Evolutionary conservation across 306 rosid species (phyloP), one percentile per base, ranked within the genome.

Genomic region (Cicer cuneatum): DNA sequence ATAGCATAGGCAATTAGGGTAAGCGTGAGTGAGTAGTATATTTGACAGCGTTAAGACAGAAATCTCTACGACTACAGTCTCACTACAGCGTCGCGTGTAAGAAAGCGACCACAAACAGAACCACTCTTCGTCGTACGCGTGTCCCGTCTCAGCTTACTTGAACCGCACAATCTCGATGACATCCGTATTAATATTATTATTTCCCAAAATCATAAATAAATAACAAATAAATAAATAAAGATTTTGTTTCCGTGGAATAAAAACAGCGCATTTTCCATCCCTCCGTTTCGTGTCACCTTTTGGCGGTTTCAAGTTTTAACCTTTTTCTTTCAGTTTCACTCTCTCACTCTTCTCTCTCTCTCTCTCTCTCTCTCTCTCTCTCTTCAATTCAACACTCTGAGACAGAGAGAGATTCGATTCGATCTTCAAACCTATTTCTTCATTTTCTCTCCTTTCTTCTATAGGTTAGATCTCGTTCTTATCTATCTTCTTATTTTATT

Each of bases 231-330:
- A 19, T 11, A 24, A 69, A 35, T 15, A 33, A 41, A 29, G 58
- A 5, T 40, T 78, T 75, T 69, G 83, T 82, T 82, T 85, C 91
- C 83, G 87, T 69, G 80, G 81, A 81, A 80, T 77, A 76, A 81
- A 73, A 48, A 73, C 72, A 49, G 5, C 60, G 42, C 81, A 35
- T 67, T 47, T 48, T 40, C 70, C 52, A 38, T 76, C 54, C 59
- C 65, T 65, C 77, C 71, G 58, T 81, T 80, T 66, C 79, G 87
- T 60, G 73, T 79, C 81, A 42, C 86, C 81, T 83, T 90, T 89
- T 90, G 90, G 96, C 92, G 94, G 88, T 87, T 88, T 79, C 71
- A 79, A 65, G 88, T 87, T 88, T 79, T 73, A 79, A 65, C 54
- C 86, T 52, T 74, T 75, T 56, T 54, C 7, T 12, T 83, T 76